Base-by-base conservation (phyloP, 1,284 basidiomycete genomes). In the Apiotrichum domesticum region DNA sequence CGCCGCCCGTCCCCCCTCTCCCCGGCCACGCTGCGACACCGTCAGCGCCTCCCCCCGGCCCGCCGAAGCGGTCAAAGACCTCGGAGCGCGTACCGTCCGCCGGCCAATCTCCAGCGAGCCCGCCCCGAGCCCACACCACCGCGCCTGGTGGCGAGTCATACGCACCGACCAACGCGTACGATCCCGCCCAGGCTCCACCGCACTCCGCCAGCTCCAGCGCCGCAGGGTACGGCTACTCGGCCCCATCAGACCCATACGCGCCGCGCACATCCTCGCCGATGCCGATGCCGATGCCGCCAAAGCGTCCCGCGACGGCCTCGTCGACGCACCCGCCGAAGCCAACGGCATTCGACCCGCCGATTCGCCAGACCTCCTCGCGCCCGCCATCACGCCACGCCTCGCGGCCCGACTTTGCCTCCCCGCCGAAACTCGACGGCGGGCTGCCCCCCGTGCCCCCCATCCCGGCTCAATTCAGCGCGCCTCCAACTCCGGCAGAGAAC, bases 331-430 rank as follows among this genome's bases (percentile, higher is more conserved):
- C 29, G 3, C 58, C 61, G n/a, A 57, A 59, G 35, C 58, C 55
- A 21, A 59, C 62, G 14, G 52, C 61, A 4, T 70, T 69, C 47
- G 67, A 71, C 41, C 68, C 66, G 1, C 67, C 66, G n/a, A 56
- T 68, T 6, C 60, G 63, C 15, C 59, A 58, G 7, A 55, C 57
- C 3, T 54, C 42, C 34, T 63, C 43, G 15, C 58, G 61, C 4
- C 58, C 61, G 0, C 42, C 58, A 7, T 60, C 58, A 14, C 44
- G 61, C 2, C 58, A 59, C 40, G 40, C 58, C 6, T 39, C 35
- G 14, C 43, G 52, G 14, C 56, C 58, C 4, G 37, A 42, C n/a
- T 57, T 57, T 46, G 54, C 56, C 3, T 41, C 59, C 7, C 55
- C 62, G 32, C 59, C 56, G 3, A 32, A 9, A 42, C 9, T 11